These are phyloP conservation scores for Russula griseocarnosa DNA, from an alignment of 768 basidiomycete genomes.

Conservation along the genomic window DNA sequence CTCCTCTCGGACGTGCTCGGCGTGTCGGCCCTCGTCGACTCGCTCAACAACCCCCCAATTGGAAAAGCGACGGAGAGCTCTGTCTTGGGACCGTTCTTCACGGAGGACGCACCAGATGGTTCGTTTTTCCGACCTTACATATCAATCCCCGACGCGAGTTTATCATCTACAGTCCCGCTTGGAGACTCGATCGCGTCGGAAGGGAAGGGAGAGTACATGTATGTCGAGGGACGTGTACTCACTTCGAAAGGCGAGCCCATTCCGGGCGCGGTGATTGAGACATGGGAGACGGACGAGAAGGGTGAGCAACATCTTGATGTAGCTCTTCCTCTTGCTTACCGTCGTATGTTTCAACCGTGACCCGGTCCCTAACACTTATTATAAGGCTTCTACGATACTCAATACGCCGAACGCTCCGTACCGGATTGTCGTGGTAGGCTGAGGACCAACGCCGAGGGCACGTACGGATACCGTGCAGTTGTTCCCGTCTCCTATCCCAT, in stretches of 20 bases:
- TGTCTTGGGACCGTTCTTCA: slow-evolving; percentile 80
- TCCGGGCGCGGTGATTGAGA: slow-evolving; percentile 63
- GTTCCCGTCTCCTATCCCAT: slow-evolving; percentile 72
- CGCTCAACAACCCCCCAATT: slow-evolving; percentile 63
- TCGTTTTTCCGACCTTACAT: slow-evolving; percentile 28
- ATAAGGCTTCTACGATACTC: slow-evolving; percentile 41
- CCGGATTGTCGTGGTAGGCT: slow-evolving; percentile 76
- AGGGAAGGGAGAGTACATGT: slow-evolving; percentile 83
- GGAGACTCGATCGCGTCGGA: slow-evolving; percentile 83
- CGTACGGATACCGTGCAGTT: slow-evolving; percentile 66
- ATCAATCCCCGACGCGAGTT: not conserved
- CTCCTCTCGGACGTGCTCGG: slow-evolving; percentile 81
- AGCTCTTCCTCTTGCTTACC: not conserved
- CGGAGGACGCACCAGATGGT: slow-evolving; percentile 72
- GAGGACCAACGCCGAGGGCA: slow-evolving; percentile 54
- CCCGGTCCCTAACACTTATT: slow-evolving; percentile 8
- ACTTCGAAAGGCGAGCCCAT: slow-evolving; percentile 61
- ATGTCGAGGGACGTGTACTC: slow-evolving; percentile 66
- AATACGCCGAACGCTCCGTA: slow-evolving; percentile 51
- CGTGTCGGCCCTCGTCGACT: slow-evolving; percentile 71
- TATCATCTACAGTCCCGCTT: slow-evolving; percentile 44
- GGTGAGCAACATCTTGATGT: slow-evolving; percentile 38
- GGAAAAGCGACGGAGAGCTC: slow-evolving; percentile 66
- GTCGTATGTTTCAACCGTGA: not conserved
- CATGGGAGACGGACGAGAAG: slow-evolving; percentile 75